Evolutionary conservation across 768 basidiomycete genomes (phyloP).

Genomic region (Leccinum longicurvipes): DNA sequence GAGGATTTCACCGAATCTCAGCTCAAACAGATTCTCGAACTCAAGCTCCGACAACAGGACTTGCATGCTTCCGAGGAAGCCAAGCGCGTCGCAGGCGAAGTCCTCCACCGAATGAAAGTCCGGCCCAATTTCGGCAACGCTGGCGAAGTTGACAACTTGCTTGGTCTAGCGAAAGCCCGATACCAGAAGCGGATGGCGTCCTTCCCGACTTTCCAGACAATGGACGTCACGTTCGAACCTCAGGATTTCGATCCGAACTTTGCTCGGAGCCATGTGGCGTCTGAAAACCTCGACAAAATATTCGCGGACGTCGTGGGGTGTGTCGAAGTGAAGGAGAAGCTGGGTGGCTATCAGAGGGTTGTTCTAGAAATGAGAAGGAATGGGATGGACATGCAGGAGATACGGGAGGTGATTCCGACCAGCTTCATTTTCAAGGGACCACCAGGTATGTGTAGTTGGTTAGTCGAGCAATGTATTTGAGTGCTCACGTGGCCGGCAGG

Average conservation of each 20-base stretch:
- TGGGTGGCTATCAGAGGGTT: not conserved
- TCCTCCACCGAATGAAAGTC: not conserved
- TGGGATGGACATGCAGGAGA: not conserved
- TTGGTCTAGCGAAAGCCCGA: not conserved
- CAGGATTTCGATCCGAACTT: not conserved
- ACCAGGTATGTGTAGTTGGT: not conserved
- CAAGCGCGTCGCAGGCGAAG: not conserved
- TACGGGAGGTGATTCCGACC: not conserved
- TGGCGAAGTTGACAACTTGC: not conserved
- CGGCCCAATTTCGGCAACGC: not conserved
- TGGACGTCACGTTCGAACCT: not conserved
- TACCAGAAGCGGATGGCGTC: not conserved
- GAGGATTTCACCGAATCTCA: not conserved
- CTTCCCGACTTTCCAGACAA: not conserved
- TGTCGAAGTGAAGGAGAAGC: not conserved
- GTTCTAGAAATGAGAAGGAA: not conserved
- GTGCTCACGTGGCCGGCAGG: not conserved
- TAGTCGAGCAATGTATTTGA: not conserved
- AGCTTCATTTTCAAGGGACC: not conserved
- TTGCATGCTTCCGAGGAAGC: not conserved
- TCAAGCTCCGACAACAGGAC: not conserved
- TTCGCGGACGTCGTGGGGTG: not conserved
- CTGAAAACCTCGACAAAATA: not conserved
- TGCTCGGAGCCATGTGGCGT: not conserved
- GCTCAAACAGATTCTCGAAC: not conserved